Base-by-base conservation (phyloP, 2,329 filamentous ascomycete species). In the Aaosphaeria pasadenensis region DNA sequence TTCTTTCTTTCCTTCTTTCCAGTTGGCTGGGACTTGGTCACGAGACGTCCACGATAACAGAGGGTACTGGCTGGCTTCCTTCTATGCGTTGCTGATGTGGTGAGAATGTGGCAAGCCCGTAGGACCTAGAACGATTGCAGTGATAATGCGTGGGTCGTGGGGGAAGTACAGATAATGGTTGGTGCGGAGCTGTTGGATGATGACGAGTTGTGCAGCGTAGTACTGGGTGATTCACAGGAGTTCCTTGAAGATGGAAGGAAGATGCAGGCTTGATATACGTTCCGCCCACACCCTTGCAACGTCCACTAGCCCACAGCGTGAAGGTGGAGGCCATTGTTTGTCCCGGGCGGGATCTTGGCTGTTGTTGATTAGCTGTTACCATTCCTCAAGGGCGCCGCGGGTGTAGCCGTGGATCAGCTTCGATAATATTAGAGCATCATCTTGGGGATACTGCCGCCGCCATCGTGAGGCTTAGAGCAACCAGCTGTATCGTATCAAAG, bases 261-360 rank as follows among this genome's bases (percentile, higher is more conserved):
- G 42, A 48, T 24, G 42, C 46, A 47, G 55, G 50, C 46, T 53
- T 68, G 64, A 69, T 69, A 69, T 70, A 69, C 51, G 30, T 52
- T 63, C 59, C 61, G 47, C 51, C 56, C 48, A 43, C 47, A 56
- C 56, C 63, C 60, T 53, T 56, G 57, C 53, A 51, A 44, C 45
- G 52, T 49, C 45, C 50, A 51, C 54, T 55, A 63, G 58, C 55
- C 54, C 50, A 51, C 47, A 48, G 30, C 47, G 47, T 49, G 54
- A 50, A 62, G 57, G 56, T 55, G 57, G 55, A 62, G 57, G 57
- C 53, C 57, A 58, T 59, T 55, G 54, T 52, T 53, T 49, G 43
- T 48, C 52, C 49, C 52, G 57, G 54, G 54, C 57, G 58, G 54
- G 53, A 57, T 48, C 39, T 59, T 58, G 58, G 56, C 52, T 53